A percentile compares a stretch with the other conserved stretches of the same genome.
Conservation (phyloP, 108 stramenopile species). For the Seminavis robusta region DNA sequence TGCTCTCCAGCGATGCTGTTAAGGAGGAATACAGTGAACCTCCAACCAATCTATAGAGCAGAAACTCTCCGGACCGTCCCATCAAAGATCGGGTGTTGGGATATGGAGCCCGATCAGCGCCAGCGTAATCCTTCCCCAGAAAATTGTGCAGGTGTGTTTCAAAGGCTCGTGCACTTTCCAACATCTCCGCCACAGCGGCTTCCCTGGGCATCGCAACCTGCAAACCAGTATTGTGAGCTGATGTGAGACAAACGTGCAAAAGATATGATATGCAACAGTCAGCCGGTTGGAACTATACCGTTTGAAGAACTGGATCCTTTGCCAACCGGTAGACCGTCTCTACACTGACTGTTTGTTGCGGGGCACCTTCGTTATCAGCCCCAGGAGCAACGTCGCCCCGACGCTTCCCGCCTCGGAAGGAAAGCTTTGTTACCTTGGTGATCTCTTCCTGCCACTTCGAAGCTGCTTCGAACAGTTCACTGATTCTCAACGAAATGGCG, state of each 20-base stretch:
- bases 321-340: slow-evolving; percentile 7
- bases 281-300: neutral
- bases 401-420: slow-evolving; percentile 43
- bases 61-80: slow-evolving; percentile 55
- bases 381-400: neutral
- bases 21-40: slow-evolving; percentile 49
- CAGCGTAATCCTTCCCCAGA: slow-evolving; percentile 45
- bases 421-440: slow-evolving; percentile 29
- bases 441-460: slow-evolving; percentile 54
- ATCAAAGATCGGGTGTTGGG: slow-evolving; percentile 59
- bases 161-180: slow-evolving; percentile 37
- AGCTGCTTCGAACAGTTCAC: slow-evolving; percentile 49
- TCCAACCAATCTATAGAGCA: slow-evolving; percentile 61
- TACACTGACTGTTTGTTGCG: neutral
- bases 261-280: neutral
- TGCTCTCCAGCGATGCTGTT: slow-evolving; percentile 24
- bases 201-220: slow-evolving; percentile 60
- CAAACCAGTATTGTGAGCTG: neutral
- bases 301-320: slow-evolving; percentile 12
- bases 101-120: slow-evolving; percentile 56
- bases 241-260: neutral
- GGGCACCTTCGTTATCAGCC: neutral
- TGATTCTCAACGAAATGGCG: slow-evolving; percentile 42
- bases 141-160: slow-evolving; percentile 45
- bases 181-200: slow-evolving; percentile 31